These are phyloP conservation scores for Aspergillus sp. DNA, from an alignment of 2,329 filamentous ascomycete species.

Conservation along the genomic window DNA sequence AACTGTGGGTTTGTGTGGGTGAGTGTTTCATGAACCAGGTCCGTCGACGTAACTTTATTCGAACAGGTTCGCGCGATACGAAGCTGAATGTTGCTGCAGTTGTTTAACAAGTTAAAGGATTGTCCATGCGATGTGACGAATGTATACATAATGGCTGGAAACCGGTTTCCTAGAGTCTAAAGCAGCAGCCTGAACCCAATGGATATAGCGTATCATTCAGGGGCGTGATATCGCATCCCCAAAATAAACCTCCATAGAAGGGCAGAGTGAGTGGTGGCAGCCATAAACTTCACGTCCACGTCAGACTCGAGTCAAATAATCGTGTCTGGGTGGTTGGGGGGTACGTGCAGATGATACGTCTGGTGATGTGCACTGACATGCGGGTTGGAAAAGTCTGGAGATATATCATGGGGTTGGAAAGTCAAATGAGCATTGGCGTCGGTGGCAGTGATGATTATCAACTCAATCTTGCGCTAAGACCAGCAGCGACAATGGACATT, in stretches of 20 bases:
- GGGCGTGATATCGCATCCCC: neutral
- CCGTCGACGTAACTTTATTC: neutral
- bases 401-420: neutral
- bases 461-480: neutral
- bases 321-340: neutral
- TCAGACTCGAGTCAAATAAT: neutral
- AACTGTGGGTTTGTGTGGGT: neutral
- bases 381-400: neutral
- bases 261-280: neutral
- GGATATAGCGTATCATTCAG: neutral
- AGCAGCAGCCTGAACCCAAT: neutral
- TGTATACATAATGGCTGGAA: neutral
- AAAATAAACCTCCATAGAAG: too few species aligned
- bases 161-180: neutral
- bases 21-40: neutral
- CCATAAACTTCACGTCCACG: neutral
- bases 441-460: neutral
- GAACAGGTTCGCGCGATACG: neutral
- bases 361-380: neutral
- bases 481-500: neutral
- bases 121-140: neutral
- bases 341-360: slow-evolving; percentile 6
- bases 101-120: neutral
- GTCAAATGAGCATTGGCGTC: neutral
- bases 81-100: neutral